phyloP scores from a whole-genome alignment of 148 eudicot species.

The Limonium bicolor region DNA sequence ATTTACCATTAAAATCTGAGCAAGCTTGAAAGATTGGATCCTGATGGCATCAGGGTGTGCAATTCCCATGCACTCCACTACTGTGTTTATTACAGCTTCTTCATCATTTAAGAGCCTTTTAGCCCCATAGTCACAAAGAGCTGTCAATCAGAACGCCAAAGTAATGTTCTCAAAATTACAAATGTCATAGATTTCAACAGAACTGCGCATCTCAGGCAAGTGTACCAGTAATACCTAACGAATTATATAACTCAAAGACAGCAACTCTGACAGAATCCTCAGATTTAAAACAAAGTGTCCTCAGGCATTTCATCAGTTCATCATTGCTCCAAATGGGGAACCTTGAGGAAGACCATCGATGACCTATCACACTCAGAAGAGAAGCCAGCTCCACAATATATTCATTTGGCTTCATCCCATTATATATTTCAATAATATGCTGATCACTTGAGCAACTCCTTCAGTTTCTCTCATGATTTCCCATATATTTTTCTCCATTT shows the following conservation, averaged over 20 bases:
- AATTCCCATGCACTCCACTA: constrained; percentile 38
- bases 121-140: constrained; percentile 61
- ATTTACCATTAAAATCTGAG: constrained; percentile 42
- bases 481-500: constrained; percentile 43
- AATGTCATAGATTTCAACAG: too few relatives aligned
- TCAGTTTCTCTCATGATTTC: constrained; percentile 33
- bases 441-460: constrained; percentile 31
- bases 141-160: constrained; percentile 27
- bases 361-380: constrained; percentile 62
- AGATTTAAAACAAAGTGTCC: constrained; percentile 18
- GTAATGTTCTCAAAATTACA: too few relatives aligned
- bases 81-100: constrained; percentile 19
- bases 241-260: constrained; percentile 48
- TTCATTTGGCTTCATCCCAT: constrained; percentile 23
- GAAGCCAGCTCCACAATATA: constrained; percentile 39
- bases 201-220: too few relatives aligned
- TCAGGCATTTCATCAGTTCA: constrained; percentile 34
- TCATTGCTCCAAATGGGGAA: constrained; percentile 49
- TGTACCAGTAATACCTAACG: constrained; percentile 80
- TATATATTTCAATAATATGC: constrained; percentile 22
- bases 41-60: constrained; percentile 28
- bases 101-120: constrained; percentile 46
- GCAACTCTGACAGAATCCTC: constrained; percentile 31
- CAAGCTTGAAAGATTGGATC: constrained; percentile 48
- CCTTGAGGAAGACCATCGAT: constrained; percentile 71